These are phyloP conservation scores for Hypoxylon lenormandii DNA, from an alignment of 495 filamentous ascomycete genomes.

Conservation along the genomic window DNA sequence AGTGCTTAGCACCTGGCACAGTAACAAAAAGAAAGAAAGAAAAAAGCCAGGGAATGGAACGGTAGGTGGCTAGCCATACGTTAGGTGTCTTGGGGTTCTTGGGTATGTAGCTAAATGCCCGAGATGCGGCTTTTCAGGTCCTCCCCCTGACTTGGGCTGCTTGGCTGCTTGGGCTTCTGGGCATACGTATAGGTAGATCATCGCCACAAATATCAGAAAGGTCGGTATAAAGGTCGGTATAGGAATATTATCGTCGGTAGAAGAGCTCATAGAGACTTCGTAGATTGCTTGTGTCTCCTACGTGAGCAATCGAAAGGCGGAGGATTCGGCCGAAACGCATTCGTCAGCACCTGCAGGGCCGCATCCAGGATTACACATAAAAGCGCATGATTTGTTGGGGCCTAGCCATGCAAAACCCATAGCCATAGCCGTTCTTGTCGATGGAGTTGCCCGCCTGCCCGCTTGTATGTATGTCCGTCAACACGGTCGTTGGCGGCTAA, in stretches of 20 bases:
- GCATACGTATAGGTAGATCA: slow-evolving; percentile 28
- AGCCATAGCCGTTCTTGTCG: slow-evolving; percentile 31
- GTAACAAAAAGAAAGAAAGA: neutral
- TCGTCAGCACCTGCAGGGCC: slow-evolving; percentile 37
- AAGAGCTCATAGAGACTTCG: neutral
- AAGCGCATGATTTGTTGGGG: slow-evolving; percentile 24
- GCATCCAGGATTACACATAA: slow-evolving; percentile 19
- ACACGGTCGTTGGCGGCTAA: slow-evolving; percentile 38
- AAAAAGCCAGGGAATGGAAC: slow-evolving; percentile 5
- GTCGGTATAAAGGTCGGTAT: neutral
- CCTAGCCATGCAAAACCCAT: slow-evolving; percentile 27
- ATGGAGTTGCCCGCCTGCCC: slow-evolving; percentile 17
- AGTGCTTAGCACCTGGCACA: neutral
- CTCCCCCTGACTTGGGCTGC: slow-evolving; percentile 16
- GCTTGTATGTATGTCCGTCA: slow-evolving; percentile 23
- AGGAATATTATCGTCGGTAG: neutral
- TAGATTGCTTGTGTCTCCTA: too few relatives aligned
- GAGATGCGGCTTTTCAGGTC: slow-evolving; percentile 20
- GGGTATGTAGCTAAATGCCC: neutral
- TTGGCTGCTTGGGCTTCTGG: slow-evolving; percentile 10
- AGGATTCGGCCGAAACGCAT: slow-evolving; percentile 35
- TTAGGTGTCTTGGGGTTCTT: too few relatives aligned
- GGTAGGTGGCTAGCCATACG: neutral
- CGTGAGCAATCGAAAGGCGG: slow-evolving; percentile 12
- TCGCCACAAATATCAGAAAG: too few relatives aligned